Evolutionary conservation across 352 stramenopile species (phyloP), one percentile per base, ranked within the genome.

Genomic region (Phytophthora pseudosyringae): DNA sequence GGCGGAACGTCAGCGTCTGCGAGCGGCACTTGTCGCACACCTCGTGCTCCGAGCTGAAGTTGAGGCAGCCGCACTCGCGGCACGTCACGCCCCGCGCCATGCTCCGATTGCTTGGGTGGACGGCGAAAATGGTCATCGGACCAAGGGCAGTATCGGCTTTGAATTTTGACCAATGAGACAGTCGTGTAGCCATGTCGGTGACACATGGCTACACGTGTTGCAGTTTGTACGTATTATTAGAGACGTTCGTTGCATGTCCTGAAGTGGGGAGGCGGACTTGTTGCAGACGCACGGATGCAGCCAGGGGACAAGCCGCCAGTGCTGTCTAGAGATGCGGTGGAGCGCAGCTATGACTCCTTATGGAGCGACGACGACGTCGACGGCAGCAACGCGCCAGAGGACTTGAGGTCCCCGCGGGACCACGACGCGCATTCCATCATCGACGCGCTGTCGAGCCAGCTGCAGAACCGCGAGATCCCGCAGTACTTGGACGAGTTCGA

Each of bases 401-500:
- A 39, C n/a, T 38, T 59, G 15, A 63, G 53, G 11, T 59, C 64
- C 0, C 49, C 54, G 1, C 50, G 52, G 9, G 54, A 59, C 10
- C 40, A 59, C 3, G 62, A 73, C 1, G 63, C 68, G 21, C 67
- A 75, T 35, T 85, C 78, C 16, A 48, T 90, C 26, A 82, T 90
- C 31, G 77, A 90, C 18, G 62, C 85, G 46, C 67, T 90, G 4
- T 59, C 79, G 1, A 61, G 64, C 7, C 68, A 88, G 44, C 44
- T 86, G 4, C 63, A 72, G 15, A 69, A 82, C 38, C 69, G 69
- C 16, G 56, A 70, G 43, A 76, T 88, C 7, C 81, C 76, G 28
- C 66, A 71, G 56, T 93, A 93, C 50, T 64, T 92, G 13, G 78
- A 89, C 5, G 71, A 80, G 31, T 92, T 94, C 41, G 86, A 92